A percentile compares a stretch with the other conserved stretches of the same genome.
Evolutionary conservation across 2,329 filamentous ascomycete species (phyloP).

Genomic region (Scopulariopsis brevicaulis): DNA sequence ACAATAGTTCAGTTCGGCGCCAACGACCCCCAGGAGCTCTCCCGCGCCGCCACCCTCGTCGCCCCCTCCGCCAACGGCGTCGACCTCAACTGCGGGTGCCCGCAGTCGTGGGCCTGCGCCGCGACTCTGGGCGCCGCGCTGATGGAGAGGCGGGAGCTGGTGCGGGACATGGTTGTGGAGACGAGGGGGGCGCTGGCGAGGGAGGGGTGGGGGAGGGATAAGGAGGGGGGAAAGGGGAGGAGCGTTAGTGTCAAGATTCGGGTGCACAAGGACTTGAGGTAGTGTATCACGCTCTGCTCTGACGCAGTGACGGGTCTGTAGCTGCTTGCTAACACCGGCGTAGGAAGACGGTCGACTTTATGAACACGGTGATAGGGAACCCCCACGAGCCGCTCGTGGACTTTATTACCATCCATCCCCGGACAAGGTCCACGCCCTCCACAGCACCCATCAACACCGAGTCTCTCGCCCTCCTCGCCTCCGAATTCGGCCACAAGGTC

Average conservation of each 20-base stretch:
- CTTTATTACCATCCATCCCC: constrained; percentile 60
- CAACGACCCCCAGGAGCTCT: constrained; percentile 48
- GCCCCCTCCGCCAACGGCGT: constrained; percentile 52
- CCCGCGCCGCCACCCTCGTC: constrained; percentile 49
- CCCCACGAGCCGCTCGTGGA: constrained; percentile 39
- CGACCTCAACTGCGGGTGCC: constrained; percentile 63
- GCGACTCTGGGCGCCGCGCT: constrained; percentile 58
- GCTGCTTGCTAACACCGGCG: neutral
- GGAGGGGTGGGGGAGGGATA: constrained; percentile 40
- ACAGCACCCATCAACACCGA: constrained; percentile 49
- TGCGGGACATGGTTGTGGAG: constrained; percentile 52
- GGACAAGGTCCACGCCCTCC: constrained; percentile 49
- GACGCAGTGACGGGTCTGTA: neutral
- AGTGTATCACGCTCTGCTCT: neutral
- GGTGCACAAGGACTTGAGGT: constrained; percentile 53
- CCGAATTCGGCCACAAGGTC: constrained; percentile 38
- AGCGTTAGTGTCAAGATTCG: constrained; percentile 63
- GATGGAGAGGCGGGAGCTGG: constrained; percentile 52
- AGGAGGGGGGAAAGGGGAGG: constrained; percentile 31
- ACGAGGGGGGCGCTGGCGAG: constrained; percentile 37
- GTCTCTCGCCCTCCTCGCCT: constrained; percentile 43
- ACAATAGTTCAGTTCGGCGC: constrained; percentile 60
- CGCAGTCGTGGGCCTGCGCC: constrained; percentile 61
- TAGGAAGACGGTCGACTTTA: constrained; percentile 47
- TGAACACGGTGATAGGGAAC: constrained; percentile 48